A percentile compares a stretch with the other conserved stretches of the same genome.
These are phyloP conservation scores for Mariannaea sp. DNA, from an alignment of 2,329 filamentous ascomycete species.

Conservation along the genomic window DNA sequence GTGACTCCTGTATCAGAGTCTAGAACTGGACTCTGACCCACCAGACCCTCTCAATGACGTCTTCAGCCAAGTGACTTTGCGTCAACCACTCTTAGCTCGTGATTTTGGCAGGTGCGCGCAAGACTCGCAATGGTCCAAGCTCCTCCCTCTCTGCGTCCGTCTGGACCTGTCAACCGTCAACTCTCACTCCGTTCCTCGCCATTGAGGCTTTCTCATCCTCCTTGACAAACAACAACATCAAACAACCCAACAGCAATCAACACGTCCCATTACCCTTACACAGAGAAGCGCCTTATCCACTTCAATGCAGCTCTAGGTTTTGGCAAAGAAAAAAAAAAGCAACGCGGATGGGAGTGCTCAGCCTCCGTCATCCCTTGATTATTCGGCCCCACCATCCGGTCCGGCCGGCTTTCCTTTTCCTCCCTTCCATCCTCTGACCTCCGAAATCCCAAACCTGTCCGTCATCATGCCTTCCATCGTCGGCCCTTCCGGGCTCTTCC, in stretches of 20 bases:
- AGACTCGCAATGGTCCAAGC: conserved; percentile 25
- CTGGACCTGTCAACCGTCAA: conserved; percentile 5
- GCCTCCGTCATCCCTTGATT: conserved; percentile 23
- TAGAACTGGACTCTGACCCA: conserved; percentile 1
- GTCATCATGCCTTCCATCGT: conserved; percentile 32
- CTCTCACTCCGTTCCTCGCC: too few species aligned
- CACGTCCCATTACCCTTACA: neutral
- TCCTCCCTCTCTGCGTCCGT: conserved; percentile 14
- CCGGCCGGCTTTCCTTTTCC: conserved; percentile 16
- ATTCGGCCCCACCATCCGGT: conserved; percentile 19
- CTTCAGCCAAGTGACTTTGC: neutral
- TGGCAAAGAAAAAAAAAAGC: neutral
- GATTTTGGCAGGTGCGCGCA: conserved; percentile 12
- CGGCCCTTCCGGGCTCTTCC: conserved; percentile 20
- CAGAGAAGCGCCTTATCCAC: neutral
- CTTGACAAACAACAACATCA: neutral
- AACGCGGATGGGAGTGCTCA: conserved; percentile 24
- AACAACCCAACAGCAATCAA: neutral
- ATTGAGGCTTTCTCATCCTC: too few species aligned
- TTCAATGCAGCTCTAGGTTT: neutral
- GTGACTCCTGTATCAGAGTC: neutral
- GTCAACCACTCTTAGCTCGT: conserved; percentile 13
- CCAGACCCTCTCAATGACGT: conserved; percentile 1
- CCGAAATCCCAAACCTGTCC: conserved; percentile 15
- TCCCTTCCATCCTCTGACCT: conserved; percentile 13